Conservation (phyloP, 176 grass and related monocot genomes). For the Cymbopogon citratus region DNA sequence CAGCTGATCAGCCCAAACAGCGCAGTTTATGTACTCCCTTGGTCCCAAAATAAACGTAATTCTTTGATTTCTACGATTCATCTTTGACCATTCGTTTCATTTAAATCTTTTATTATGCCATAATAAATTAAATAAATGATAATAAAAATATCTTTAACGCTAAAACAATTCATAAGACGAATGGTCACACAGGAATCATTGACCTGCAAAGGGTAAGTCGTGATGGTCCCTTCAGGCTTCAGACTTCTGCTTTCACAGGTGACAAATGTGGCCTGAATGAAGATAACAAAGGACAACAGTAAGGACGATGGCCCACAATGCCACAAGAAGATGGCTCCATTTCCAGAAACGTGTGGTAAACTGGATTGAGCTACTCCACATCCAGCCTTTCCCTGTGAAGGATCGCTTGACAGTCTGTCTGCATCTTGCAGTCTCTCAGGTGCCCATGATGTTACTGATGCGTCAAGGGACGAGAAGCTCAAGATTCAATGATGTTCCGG, state of each 20-base stretch:
- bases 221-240: background rate
- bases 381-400: background rate
- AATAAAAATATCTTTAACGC: no score
- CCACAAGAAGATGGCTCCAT: background rate
- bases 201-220: background rate
- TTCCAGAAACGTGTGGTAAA: background rate
- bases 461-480: no score
- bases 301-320: background rate
- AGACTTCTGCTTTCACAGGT: background rate
- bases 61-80: no score
- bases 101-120: no score
- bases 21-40: no score
- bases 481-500: background rate
- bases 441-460: background rate
- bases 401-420: background rate
- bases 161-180: no score
- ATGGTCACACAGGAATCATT: no score
- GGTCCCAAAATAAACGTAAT: no score
- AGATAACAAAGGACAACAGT: background rate
- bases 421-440: background rate
- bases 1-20: no score
- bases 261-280: background rate
- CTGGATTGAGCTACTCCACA: no score
- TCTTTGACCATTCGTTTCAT: no score
- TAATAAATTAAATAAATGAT: no score